Base-by-base conservation (phyloP, 345 rosid genomes). In the Eucalyptus polyanthemos region DNA sequence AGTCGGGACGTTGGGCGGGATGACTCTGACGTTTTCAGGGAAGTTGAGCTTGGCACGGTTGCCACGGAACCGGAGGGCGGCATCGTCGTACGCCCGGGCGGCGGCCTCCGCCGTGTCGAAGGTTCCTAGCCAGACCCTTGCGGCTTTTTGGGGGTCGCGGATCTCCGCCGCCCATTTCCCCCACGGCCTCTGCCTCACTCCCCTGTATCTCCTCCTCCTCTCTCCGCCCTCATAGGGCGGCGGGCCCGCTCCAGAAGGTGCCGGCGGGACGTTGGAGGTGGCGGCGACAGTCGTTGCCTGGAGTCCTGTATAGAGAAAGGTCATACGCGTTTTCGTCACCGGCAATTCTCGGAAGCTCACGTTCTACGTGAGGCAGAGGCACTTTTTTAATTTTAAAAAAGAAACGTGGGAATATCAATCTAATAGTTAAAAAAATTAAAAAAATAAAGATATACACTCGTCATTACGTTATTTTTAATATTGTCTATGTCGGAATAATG, bases 81-180 rank as follows among this genome's bases (percentile, higher is more conserved):
- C 98, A 24, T 93, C 96, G 60, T 97, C 99, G 88, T 97, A 97
- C 7, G 98, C 99, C 91, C 95, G 94, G 51, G 99, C 99, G 5
- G 98, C 99, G 1, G 97, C 95, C 88, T 96, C 98, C 0, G 97
- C 98, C 5, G 97, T 96, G 40, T 96, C 95, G 91, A 97, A 96
- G 22, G 99, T 97, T 37, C 99, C 99, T 0, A 96, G 94, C 99
- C 99, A 97, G 11, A 97, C 97, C 88, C 98, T 91, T 8, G 96
- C 95, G 6, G 98, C 99, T 87, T 92, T 97, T 86, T 94, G 96
- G 1, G 99, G 98, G 89, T 96, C 99, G 2, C 98, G 95, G 80
- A 97, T 97, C 93, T 97, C 99, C 0, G 99, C 98, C 1, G 98
- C 99, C 99, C 99, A 97, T 89, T 95, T 95, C 1, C 98, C 98